Evolutionary conservation across 2,329 filamentous ascomycete species (phyloP).

Genomic region (Fusarium circinatum): DNA sequence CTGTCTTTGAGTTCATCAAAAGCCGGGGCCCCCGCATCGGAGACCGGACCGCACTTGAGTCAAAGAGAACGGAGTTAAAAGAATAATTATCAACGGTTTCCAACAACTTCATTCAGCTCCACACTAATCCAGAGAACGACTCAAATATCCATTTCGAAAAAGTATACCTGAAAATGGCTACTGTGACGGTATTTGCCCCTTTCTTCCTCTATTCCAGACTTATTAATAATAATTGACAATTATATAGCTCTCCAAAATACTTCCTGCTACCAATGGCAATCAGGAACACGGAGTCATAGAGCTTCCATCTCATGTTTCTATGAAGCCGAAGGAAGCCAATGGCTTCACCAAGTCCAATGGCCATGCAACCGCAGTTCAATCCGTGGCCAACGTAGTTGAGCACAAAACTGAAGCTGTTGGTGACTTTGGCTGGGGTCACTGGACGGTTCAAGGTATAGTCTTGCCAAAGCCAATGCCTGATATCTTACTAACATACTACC

Average conservation of each 20-base stretch:
- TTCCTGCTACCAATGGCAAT: background rate
- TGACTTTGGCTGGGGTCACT: background rate
- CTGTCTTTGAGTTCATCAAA: no score
- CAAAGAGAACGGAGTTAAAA: background rate
- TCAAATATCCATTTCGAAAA: background rate
- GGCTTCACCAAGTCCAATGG: background rate
- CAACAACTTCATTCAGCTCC: background rate
- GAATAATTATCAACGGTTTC: background rate
- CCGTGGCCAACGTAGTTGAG: background rate
- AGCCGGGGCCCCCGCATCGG: background rate
- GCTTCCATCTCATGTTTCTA: background rate
- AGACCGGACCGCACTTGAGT: background rate
- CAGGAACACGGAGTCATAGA: background rate
- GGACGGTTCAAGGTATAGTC: background rate
- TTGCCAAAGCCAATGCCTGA: background rate
- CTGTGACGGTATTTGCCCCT: background rate
- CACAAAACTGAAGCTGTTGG: background rate
- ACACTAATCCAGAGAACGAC: background rate
- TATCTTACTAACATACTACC: background rate
- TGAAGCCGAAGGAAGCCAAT: background rate
- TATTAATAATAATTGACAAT: background rate
- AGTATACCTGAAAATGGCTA: background rate
- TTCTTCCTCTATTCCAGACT: no score
- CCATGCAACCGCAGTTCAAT: background rate
- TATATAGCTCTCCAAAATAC: background rate